Conservation (phyloP, 1,284 basidiomycete species). For the Fomitopsis schrenkii region DNA sequence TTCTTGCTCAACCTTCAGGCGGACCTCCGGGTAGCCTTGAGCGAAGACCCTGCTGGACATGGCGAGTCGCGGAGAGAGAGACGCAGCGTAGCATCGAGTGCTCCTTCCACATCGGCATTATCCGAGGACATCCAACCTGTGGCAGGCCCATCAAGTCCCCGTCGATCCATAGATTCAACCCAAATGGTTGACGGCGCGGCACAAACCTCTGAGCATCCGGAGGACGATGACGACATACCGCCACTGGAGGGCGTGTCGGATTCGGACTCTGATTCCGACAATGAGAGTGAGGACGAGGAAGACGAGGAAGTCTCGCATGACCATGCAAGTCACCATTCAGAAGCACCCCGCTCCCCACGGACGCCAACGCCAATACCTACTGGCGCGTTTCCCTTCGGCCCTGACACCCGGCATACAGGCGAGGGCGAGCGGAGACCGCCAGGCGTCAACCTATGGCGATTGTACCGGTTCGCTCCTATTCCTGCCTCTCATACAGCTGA, state of each 20-base stretch:
- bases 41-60: conserved; percentile 21
- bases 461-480: conserved; percentile 73
- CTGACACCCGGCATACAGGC: conserved; percentile 6
- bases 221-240: conserved; percentile 26
- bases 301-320: conserved; percentile 5
- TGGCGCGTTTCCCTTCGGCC: conserved; percentile 11
- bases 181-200: not conserved
- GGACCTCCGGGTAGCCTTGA: conserved; percentile 59
- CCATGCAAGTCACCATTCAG: not conserved
- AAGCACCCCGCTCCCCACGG: conserved; percentile 5
- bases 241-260: conserved; percentile 20
- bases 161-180: not conserved
- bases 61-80: not conserved
- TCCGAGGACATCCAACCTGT: conserved; percentile 17
- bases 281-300: conserved; percentile 11
- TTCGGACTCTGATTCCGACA: conserved; percentile 18
- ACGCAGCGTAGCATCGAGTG: not conserved
- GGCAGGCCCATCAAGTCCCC: not conserved
- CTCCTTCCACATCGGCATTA: not conserved
- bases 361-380: conserved; percentile 20
- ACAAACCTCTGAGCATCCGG: conserved; percentile 4
- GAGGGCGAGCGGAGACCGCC: conserved; percentile 19
- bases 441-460: conserved; percentile 76
- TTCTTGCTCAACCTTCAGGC: conserved; percentile 71
- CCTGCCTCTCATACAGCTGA: conserved; percentile 27